phyloP scores from a whole-genome alignment of 805 yeast species.

The Zygotorulaspora danielsina region DNA sequence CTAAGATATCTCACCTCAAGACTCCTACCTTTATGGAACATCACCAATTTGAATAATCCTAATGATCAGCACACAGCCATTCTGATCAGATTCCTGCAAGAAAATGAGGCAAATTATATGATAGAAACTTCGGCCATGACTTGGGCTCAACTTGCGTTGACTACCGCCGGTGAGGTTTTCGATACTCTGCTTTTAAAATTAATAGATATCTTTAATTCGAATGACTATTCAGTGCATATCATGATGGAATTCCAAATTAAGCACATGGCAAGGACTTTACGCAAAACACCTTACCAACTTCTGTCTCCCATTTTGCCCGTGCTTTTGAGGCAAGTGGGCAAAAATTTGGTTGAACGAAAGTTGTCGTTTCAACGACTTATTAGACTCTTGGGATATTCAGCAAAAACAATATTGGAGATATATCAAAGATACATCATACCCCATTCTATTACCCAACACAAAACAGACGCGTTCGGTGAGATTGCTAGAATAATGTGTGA shows the following conservation, averaged over 20 bases:
- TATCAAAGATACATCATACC: conserved; percentile 77
- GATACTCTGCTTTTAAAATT: conserved; percentile 62
- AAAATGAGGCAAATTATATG: conserved; percentile 37
- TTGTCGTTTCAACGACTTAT: conserved; percentile 56
- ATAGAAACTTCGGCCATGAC: conserved; percentile 58
- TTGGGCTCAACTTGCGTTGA: conserved; percentile 61
- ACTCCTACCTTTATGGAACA: conserved; percentile 47
- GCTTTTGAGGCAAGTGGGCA: conserved; percentile 59
- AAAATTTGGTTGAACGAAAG: conserved; percentile 46
- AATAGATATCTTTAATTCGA: conserved; percentile 60
- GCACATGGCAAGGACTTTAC: conserved; percentile 51
- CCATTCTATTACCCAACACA: conserved; percentile 60
- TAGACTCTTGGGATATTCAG: conserved; percentile 59
- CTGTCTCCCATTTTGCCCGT: conserved; percentile 76
- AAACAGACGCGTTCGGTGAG: conserved; percentile 50
- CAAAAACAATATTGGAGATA: conserved; percentile 57
- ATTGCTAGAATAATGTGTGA: conserved; percentile 32
- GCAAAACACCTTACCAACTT: conserved; percentile 70
- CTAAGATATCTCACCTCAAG: conserved; percentile 51
- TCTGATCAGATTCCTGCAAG: conserved; percentile 42
- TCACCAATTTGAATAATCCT: conserved; percentile 38
- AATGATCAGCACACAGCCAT: conserved; percentile 43
- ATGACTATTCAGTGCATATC: conserved; percentile 54
- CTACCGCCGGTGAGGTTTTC: conserved; percentile 62
- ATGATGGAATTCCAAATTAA: conserved; percentile 65